Evolutionary conservation across 257 asterid species (phyloP), one percentile per base, ranked within the genome.

Genomic region (Ilex asprella): DNA sequence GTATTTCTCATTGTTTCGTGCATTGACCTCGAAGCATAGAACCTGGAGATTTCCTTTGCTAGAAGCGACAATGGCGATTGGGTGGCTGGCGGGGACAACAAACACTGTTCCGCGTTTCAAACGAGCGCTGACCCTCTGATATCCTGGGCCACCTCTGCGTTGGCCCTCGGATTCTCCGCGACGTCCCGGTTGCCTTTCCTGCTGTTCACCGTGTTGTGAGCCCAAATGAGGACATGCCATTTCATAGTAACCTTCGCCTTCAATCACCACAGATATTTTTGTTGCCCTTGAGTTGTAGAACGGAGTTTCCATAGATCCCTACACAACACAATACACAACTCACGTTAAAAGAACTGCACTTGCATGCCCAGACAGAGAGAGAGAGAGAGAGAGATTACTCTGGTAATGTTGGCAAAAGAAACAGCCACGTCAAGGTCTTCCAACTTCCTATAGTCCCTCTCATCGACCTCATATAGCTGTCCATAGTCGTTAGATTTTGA

Each of bases 201-300:
- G 58, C 2, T 46, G 27, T 14, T 64, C 55, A 54, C 54, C 72
- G 0, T 53, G 39, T 21, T 55, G 43, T 15, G 72, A 68, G 0
- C 88, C 58, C 44, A 82, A 41, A 64, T 85, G 93, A 0, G 97
- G 96, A 50, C 87, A 79, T 1, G 89, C 91, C 91, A 91, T 86
- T 63, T 88, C 89, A 10, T 78, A 69, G 76, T 72, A 77, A 12
- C 98, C 98, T 59, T 84, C 81, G 1, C 95, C 96, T 0, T 69
- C 76, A 0, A 73, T 54, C 7, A 86, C 94, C 0, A 73, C 0
- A 0, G 31, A 2, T 31, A 88, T 57, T 66, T 75, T 81, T 2
- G 89, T 78, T 2, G 84, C 72, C 79, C 63, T 78, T 0, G 98
- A 84, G 77, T 69, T 78, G 73, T 76, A 91, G 4, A 53, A 0